Evolutionary conservation across 1,284 basidiomycete species (phyloP), one percentile per base, ranked within the genome.

Genomic region (Hemileia vastatrix): DNA sequence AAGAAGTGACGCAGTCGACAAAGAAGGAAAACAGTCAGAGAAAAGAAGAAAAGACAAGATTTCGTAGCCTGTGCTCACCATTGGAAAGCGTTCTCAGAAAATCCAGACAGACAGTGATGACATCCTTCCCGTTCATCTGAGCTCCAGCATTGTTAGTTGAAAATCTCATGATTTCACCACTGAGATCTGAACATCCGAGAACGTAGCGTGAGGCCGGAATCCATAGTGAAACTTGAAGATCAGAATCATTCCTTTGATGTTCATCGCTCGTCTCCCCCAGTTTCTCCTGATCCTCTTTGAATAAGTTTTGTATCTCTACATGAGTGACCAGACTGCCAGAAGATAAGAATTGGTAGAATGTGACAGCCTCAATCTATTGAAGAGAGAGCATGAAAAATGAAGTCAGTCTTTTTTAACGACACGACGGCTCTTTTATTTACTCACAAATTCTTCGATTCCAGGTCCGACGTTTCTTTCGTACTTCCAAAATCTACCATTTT

Each of bases 111-210:
- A 40, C 36, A 11, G 8, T 15, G 15, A 40, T 40, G 36, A 40
- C 36, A 11, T 40, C 36, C 15, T 15, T 40, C 15, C 36, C 36
- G 8, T 15, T 15, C 36, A 40, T 40, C 36, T 40, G 8, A n/a
- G n/a, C n/a, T n/a, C n/a, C n/a, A n/a, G n/a, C n/a, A 73, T 72
- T 71, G 65, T 77, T 87, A 65, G 93, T 95, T 3, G 91, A 90
- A 66, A 87, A 87, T 36, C 94, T 83, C 94, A 98, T 97, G 18
- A 94, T 82, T 77, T 97, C 94, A 47, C 94, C 94, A 0, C 90
- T 95, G 33, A 98, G 80, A 76, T 98, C 94, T 1, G 90, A 90
- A 31, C 96, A 79, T 11, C 94, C 94, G 1, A 97, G 82, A 13
- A 96, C 79, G 75, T 96, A 97, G 70, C 96, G 92, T 57, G 86